Conservation (phyloP, 192 early-diverging fungal species). For the Entophlyctis luteolus region DNA sequence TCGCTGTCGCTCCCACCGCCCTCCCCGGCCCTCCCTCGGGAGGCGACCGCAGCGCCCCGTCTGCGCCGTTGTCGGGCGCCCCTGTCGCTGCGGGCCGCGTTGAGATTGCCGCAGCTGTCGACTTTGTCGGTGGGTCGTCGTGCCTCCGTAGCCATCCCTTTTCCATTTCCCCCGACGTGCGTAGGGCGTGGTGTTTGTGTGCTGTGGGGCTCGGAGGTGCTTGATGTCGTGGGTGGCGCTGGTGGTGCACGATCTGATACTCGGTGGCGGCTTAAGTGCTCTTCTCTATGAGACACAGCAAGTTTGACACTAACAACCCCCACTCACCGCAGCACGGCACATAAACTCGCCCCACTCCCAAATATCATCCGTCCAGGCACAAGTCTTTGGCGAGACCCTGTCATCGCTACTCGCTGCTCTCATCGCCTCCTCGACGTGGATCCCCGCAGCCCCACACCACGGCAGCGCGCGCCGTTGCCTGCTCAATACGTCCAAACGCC, state of each 20-base stretch:
- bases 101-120: slow-evolving; percentile 2
- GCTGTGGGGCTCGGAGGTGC: background rate
- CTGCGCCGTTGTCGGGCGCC: no score
- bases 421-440: slow-evolving; percentile 4
- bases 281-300: background rate
- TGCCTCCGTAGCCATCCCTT: background rate
- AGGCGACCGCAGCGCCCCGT: no score
- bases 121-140: slow-evolving; percentile 15
- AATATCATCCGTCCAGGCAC: background rate
- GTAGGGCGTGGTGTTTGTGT: background rate
- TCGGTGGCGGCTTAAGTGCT: background rate
- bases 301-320: background rate
- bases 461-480: slow-evolving; percentile 4
- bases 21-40: no score
- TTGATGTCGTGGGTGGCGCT: background rate
- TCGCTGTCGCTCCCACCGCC: no score
- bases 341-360: slow-evolving; percentile 3
- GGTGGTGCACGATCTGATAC: background rate
- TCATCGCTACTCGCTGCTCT: background rate
- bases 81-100: background rate
- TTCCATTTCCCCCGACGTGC: background rate
- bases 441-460: background rate
- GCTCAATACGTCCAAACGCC: background rate
- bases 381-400: background rate
- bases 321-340: background rate